Conservation (phyloP, 768 basidiomycete genomes). For the Mrakia hoshinonis region DNA sequence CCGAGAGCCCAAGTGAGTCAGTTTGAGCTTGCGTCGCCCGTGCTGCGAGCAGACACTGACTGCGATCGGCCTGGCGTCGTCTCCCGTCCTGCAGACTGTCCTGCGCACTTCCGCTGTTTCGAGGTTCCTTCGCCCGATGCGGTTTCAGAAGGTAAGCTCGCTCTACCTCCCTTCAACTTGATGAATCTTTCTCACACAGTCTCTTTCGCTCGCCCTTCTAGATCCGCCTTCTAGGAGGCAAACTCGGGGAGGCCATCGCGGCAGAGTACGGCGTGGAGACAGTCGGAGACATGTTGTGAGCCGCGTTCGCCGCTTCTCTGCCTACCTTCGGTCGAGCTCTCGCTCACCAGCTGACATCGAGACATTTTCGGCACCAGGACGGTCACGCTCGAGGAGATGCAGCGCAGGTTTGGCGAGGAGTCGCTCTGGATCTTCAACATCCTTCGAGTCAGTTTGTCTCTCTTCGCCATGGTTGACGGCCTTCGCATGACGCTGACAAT, state of each 20-base stretch:
- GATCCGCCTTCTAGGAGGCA: slow-evolving; percentile 93
- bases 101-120: slow-evolving; percentile 75
- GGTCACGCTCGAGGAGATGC: slow-evolving; percentile 42
- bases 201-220: slow-evolving; percentile 36
- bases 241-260: slow-evolving; percentile 78
- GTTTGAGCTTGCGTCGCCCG: neutral
- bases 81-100: slow-evolving; percentile 53
- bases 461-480: neutral
- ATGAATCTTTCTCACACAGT: neutral
- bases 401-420: slow-evolving; percentile 44
- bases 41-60: neutral
- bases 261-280: slow-evolving; percentile 80
- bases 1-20: slow-evolving; percentile 65
- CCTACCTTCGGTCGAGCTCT: too few relatives aligned
- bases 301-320: too few relatives aligned
- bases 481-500: neutral
- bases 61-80: neutral
- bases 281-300: slow-evolving; percentile 82
- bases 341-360: neutral
- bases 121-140: slow-evolving; percentile 68
- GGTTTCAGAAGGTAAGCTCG: slow-evolving; percentile 68
- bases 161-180: neutral
- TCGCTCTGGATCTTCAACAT: slow-evolving; percentile 85
- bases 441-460: slow-evolving; percentile 52
- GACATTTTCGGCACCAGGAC: slow-evolving; percentile 31